Evolutionary conservation across 176 grass and related monocot genomes (phyloP).

Genomic region (Dendrocalamus sinicus): DNA sequence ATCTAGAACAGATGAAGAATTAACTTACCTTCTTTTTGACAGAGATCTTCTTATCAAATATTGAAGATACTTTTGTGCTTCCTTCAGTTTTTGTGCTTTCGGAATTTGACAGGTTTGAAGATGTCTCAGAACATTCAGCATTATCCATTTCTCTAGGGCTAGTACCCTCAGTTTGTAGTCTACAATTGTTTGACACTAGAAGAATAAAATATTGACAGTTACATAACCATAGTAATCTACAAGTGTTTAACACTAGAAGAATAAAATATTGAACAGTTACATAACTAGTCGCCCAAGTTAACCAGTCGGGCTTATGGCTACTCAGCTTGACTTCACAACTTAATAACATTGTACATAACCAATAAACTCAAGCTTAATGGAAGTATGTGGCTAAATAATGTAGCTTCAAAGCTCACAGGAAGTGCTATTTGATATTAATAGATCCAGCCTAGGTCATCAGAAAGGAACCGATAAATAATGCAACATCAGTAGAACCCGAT

Average conservation of each 20-base stretch:
- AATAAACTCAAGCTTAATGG: not conserved
- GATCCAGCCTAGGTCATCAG: not conserved
- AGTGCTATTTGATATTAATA: not conserved
- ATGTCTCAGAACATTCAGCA: slow-evolving; percentile 54
- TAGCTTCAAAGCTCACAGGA: not conserved
- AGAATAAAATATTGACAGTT: slow-evolving; percentile 26
- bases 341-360: not conserved
- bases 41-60: slow-evolving; percentile 69
- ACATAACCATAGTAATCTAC: slow-evolving; percentile 19
- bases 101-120: slow-evolving; percentile 43
- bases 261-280: slow-evolving; percentile 23
- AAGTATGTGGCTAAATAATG: not conserved
- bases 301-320: no score
- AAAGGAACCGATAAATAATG: not conserved
- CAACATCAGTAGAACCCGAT: not conserved
- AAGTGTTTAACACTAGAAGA: slow-evolving; percentile 37
- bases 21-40: slow-evolving; percentile 64
- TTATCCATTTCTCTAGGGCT: slow-evolving; percentile 55
- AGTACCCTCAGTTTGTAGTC: slow-evolving; percentile 50
- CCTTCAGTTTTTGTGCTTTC: slow-evolving; percentile 59
- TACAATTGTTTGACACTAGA: slow-evolving; percentile 38
- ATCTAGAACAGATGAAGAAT: not conserved
- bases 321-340: no score
- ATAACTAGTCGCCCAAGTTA: not conserved
- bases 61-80: slow-evolving; percentile 36